Evolutionary conservation across 257 asterid genomes (phyloP), one percentile per base, ranked within the genome.

Genomic region (Solanum chiquidenum): DNA sequence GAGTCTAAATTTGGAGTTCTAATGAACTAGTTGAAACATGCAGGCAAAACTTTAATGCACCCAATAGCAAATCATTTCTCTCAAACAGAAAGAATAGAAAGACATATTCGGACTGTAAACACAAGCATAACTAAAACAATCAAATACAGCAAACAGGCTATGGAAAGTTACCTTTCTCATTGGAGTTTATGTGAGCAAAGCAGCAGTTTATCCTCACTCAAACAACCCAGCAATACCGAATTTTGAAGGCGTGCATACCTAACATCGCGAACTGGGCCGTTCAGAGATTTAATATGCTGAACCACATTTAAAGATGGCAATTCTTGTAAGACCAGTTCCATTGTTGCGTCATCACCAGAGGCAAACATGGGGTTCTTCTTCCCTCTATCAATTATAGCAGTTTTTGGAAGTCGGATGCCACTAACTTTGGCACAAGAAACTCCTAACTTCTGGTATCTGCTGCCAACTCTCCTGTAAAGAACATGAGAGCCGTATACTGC

Each of bases 161-260:
- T 46, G 33, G 38, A 46, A 62, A 69, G 60, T 72, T 88, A 93
- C 94, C 94, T 46, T 46, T 33, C 12, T 87, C 91, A 90, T 33
- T 62, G 90, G 34, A 44, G 90, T 27, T 92, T 90, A 86, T 91
- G 75, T 16, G 93, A 88, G 83, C 89, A 93, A 80, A 97, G 86
- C 87, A 91, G 96, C 92, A 97, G 84, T 1, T 89, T 86, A 88
- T 92, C 94, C 34, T 90, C 95, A 86, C 91, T 87, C 94, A 97
- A 91, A 92, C 98, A 97, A 86, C 98, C 80, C 69, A 97, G 93
- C 84, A 94, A 35, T 74, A 94, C 95, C 3, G 93, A 91, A 88
- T 84, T 86, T 44, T 29, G 86, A 62, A 79, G 74, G 20, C 76
- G 89, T 18, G 87, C 88, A 89, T 91, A 96, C 91, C 93, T 97